Evolutionary conservation across 2,329 filamentous ascomycete genomes (phyloP), one percentile per base, ranked within the genome.

Genomic region (Chlorencoelia australis): DNA sequence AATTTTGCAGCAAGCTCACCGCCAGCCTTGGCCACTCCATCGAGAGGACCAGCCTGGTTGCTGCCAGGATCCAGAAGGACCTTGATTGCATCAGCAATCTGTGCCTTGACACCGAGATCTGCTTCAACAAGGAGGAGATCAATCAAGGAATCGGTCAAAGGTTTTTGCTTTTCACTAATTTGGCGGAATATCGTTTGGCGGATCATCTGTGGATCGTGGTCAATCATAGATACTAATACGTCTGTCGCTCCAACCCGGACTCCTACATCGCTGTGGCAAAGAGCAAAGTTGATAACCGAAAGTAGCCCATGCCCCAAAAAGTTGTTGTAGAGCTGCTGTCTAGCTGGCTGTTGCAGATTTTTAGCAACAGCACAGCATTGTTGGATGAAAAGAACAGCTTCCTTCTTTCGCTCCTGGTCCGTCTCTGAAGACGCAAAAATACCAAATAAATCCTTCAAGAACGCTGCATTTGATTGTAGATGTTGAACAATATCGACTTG

Each of bases 401-500:
- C 85, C 60, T 94, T 94, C 61, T 91, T 93, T 42, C 82, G 77
- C 53, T 75, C 76, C 35, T 73, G 65, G 33, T 83, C 76, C 35
- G 65, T 62, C 41, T 77, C 74, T 16, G 76, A 67, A 0, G 75
- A 65, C 14, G 70, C 73, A 54, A 96, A 95, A 44, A 96, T 86
- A 36, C 73, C 72, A 57, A 96, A 98, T 4, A 96, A 70, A 44
- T 95, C 85, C 47, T 77, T 79, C 18, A 96, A 65, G 53, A 94
- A 95, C 2, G 64, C 62, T 1, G 67, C 67, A 51, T 94, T 94
- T 17, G 69, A 71, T 59, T 95, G 88, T n/a, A 98, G 69, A 60
- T 96, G 85, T 54, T 89, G 84, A 33, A 98, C 82, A 55, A 98
- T 95, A 55, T 96, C 91, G 51, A 96, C 88, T 64, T 98, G 91